These are phyloP conservation scores for Syzygium aqueum DNA, from an alignment of 345 rosid genomes.

Conservation along the genomic window DNA sequence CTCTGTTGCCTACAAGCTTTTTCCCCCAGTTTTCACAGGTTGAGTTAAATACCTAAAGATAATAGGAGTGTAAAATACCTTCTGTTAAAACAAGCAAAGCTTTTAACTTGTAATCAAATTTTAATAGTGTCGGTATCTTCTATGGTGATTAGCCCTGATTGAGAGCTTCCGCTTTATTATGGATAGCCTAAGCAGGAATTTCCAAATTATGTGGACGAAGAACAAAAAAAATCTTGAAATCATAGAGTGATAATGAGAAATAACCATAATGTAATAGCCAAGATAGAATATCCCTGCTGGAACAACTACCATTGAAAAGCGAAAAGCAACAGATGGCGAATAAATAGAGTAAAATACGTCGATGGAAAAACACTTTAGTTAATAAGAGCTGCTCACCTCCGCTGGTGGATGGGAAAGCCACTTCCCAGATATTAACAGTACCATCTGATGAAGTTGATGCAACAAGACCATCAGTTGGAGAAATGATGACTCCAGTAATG, in stretches of 20 bases:
- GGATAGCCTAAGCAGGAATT: not conserved
- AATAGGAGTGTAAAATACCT: not conserved
- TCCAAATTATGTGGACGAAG: not conserved
- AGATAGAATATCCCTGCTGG: not conserved
- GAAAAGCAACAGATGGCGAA: not conserved
- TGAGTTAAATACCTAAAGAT: not conserved
- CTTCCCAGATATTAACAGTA: constrained; percentile 53
- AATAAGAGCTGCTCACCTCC: constrained; percentile 31
- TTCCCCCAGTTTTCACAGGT: not conserved
- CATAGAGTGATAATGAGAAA: not conserved
- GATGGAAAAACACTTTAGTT: not conserved
- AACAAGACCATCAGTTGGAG: constrained; percentile 49
- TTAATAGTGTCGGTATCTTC: not conserved
- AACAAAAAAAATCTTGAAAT: not conserved
- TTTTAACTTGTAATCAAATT: not conserved
- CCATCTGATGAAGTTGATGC: constrained; percentile 90
- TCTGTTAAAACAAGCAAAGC: not conserved
- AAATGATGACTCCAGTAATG: constrained; percentile 58
- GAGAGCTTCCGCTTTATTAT: not conserved
- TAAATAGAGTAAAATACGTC: not conserved
- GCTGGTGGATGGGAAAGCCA: constrained; percentile 32
- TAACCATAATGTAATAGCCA: not conserved
- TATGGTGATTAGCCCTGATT: not conserved
- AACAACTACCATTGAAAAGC: not conserved
- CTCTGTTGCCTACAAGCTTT: not conserved